A percentile compares a stretch with the other conserved stretches of the same genome.
phyloP scores from a whole-genome alignment of 306 rosid species.

The Trichosanthes truncata region DNA sequence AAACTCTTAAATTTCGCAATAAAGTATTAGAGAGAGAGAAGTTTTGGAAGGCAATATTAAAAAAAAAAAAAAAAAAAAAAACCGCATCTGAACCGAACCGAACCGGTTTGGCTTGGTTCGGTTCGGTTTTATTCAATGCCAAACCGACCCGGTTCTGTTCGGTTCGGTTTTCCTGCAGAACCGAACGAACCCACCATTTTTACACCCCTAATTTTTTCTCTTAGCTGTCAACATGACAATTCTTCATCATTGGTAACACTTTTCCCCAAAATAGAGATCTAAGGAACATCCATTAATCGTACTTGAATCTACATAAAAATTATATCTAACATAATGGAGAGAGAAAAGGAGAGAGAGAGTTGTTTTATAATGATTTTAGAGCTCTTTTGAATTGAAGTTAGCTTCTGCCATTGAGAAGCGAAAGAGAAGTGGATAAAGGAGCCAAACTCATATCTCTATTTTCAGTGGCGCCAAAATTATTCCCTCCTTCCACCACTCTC shows the following conservation, averaged over 20 bases:
- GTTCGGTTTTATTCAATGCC: too few relatives aligned
- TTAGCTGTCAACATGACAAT: background rate
- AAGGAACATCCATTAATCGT: background rate
- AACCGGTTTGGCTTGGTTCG: too few relatives aligned
- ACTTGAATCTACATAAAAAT: background rate
- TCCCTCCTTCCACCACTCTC: constrained; percentile 1
- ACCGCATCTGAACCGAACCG: too few relatives aligned
- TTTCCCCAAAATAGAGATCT: background rate
- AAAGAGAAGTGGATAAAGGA: constrained; percentile 28
- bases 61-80: too few relatives aligned
- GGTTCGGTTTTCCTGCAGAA: too few relatives aligned
- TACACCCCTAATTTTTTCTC: background rate
- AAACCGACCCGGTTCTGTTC: too few relatives aligned
- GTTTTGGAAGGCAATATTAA: too few relatives aligned
- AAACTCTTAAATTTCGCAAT: too few relatives aligned
- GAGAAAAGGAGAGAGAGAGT: too few relatives aligned
- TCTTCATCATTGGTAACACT: background rate
- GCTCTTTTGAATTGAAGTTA: background rate
- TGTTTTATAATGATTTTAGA: background rate
- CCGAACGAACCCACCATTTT: too few relatives aligned
- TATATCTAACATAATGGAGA: background rate
- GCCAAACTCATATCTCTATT: constrained; percentile 31
- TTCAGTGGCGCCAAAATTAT: constrained; percentile 18
- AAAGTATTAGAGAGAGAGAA: too few relatives aligned
- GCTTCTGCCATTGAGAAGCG: constrained; percentile 34